Evolutionary conservation across 1,284 basidiomycete genomes (phyloP).

Genomic region (Pseudozyma pruni): DNA sequence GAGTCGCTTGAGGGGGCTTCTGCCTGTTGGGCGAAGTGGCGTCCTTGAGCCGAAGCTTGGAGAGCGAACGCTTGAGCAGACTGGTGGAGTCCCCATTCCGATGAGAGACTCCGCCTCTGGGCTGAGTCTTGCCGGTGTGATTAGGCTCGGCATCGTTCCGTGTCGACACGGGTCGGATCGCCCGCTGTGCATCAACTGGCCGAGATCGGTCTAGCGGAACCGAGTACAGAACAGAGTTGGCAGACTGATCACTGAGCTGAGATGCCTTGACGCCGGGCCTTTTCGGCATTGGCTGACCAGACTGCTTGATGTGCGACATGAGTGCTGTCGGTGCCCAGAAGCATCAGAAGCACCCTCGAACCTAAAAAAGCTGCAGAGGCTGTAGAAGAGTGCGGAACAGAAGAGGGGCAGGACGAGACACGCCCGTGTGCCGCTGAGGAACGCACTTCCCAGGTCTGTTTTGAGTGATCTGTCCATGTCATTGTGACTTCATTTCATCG

Average conservation of each 20-base stretch:
- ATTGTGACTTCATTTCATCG: slow-evolving; percentile 5
- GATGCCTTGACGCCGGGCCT: slow-evolving; percentile 11
- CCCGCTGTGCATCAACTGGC: background rate
- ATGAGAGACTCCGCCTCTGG: slow-evolving; percentile 2
- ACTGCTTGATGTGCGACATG: slow-evolving; percentile 43
- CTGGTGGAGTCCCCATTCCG: slow-evolving; percentile 3
- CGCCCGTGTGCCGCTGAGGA: too few species aligned
- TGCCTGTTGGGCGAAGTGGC: slow-evolving; percentile 12
- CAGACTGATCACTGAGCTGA: slow-evolving; percentile 1
- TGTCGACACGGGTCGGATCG: slow-evolving; percentile 13
- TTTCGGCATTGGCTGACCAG: slow-evolving; percentile 9
- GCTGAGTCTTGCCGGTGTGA: background rate
- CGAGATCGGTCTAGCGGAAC: background rate
- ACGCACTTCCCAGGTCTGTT: background rate
- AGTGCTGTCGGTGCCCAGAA: background rate
- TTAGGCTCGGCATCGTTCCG: slow-evolving; percentile 16
- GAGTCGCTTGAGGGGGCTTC: slow-evolving; percentile 2
- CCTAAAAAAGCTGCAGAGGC: background rate
- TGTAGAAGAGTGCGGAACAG: background rate
- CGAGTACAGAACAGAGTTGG: background rate
- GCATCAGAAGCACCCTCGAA: background rate
- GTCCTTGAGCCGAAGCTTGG: slow-evolving; percentile 33
- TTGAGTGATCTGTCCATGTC: background rate
- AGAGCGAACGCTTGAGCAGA: slow-evolving; percentile 32
- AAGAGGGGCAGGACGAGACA: background rate